Evolutionary conservation across 2,329 filamentous ascomycete genomes (phyloP).

Genomic region (Penicillium palitans): DNA sequence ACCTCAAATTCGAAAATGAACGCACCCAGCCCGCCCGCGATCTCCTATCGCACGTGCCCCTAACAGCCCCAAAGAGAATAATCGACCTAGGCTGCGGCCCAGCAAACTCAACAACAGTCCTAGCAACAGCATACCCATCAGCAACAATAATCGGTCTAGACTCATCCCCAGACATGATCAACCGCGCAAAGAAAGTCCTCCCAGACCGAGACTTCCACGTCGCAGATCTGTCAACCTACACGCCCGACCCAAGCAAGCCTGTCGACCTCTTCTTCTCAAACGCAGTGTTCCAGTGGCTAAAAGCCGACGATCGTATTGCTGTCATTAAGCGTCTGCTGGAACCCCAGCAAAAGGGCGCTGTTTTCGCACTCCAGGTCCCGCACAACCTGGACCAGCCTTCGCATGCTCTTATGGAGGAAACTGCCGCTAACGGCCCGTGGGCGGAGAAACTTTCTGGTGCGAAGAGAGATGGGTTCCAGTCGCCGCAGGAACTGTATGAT

Average conservation of each 20-base stretch:
- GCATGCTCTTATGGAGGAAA: conserved; percentile 54
- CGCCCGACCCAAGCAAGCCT: conserved; percentile 22
- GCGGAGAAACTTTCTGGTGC: conserved; percentile 31
- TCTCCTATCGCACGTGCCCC: conserved; percentile 51
- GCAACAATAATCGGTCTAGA: conserved; percentile 56
- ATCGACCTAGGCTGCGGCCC: conserved; percentile 63
- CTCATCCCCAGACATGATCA: conserved; percentile 57
- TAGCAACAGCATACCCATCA: conserved; percentile 50
- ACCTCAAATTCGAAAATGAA: conserved; percentile 57
- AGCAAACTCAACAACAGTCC: conserved; percentile 57
- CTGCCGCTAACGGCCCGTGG: conserved; percentile 46
- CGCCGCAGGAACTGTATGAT: conserved; percentile 51
- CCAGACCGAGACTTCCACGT: conserved; percentile 49
- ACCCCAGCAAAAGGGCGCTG: conserved; percentile 45
- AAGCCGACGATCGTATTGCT: conserved; percentile 44
- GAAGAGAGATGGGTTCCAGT: conserved; percentile 52
- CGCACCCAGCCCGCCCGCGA: conserved; percentile 57
- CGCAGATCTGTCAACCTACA: conserved; percentile 50
- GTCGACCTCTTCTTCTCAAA: conserved; percentile 57
- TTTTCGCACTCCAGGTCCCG: conserved; percentile 57
- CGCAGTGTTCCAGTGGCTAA: conserved; percentile 62
- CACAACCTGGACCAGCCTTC: conserved; percentile 54
- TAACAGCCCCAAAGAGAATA: conserved; percentile 46
- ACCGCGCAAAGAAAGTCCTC: conserved; percentile 45
- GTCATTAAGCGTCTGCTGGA: conserved; percentile 49